Base-by-base conservation (phyloP, 2,329 filamentous ascomycete genomes). In the Penicillium aurantiogriseum region DNA sequence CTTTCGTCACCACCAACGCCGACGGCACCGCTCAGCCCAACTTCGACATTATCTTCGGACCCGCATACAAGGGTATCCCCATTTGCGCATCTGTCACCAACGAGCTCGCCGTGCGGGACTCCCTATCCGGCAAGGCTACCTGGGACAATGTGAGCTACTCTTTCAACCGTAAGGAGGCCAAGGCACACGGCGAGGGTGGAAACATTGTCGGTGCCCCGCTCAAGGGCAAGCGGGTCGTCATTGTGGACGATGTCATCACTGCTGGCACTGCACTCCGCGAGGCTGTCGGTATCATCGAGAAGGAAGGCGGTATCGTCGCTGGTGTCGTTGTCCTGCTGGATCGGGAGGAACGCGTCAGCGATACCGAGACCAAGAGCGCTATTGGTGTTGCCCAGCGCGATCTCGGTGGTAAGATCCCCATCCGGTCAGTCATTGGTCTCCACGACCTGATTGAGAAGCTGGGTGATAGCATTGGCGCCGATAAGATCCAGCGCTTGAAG, bases 221-320 rank as follows among this genome's bases (percentile, higher is more conserved):
- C 69, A 89, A 89, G 77, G 92, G 90, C 53, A 92, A 94, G 83
- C 85, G 84, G 59, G 86, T 97, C 17, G 82, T 99, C 35, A 90
- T 99, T 66, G 88, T 99, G 40, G 94, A 99, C 80, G 94, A 97
- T 77, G 93, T 99, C 56, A 93, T 97, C 69, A 97, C 92, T 1
- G 93, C 92, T 0, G 94, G 94, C 29, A 97, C 92, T 1, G 94
- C 94, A 40, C 92, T 97, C 79, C 84, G 92, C 57, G 92, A 97
- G 75, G 91, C 93, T 15, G 92, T 97, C 59, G 86, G 86, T 54
- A 94, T 96, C 75, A 96, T 97, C 72, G 83, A 86, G 67, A 85
- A 85, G 67, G 89, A 96, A 73, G 94, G 93, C 3, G 94, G 93
- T 2, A 85, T 84, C 50, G 86, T 97, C 23, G 89, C 89, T 4